These are phyloP conservation scores for Digitaria exilis DNA, from an alignment of 202 grass and related monocot species.

Conservation along the genomic window DNA sequence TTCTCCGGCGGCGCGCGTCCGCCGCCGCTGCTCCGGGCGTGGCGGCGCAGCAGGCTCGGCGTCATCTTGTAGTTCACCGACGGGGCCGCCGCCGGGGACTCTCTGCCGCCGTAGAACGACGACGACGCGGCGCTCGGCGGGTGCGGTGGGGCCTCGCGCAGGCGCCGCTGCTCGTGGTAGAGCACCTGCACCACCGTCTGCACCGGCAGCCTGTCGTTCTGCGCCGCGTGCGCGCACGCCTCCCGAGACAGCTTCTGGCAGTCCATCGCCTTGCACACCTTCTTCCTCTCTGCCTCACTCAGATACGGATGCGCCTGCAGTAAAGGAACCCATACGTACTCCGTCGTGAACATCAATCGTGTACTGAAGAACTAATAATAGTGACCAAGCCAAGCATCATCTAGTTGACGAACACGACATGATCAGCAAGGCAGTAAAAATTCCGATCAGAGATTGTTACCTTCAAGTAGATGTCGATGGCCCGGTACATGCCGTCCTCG, in stretches of 20 bases:
- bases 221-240: slow-evolving; percentile 93
- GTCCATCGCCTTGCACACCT: slow-evolving; percentile 72
- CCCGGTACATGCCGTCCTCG: slow-evolving; percentile 94
- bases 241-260: slow-evolving; percentile 87
- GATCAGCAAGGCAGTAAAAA: neutral
- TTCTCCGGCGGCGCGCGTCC: slow-evolving; percentile 44
- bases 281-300: slow-evolving; percentile 71
- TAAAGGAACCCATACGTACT: neutral
- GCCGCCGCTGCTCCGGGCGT: slow-evolving; percentile 34
- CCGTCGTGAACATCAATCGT: neutral
- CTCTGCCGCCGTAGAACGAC: slow-evolving; percentile 27
- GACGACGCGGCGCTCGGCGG: slow-evolving; percentile 36
- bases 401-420: neutral
- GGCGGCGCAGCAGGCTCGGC: slow-evolving; percentile 37
- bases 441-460: slow-evolving; percentile 21
- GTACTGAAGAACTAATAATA: neutral
- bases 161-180: slow-evolving; percentile 84
- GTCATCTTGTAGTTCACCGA: slow-evolving; percentile 39
- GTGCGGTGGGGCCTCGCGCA: slow-evolving; percentile 35
- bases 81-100: slow-evolving; percentile 65
- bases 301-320: slow-evolving; percentile 70
- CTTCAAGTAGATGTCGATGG: slow-evolving; percentile 94
- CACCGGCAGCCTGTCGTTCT: slow-evolving; percentile 83
- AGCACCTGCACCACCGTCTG: slow-evolving; percentile 89
- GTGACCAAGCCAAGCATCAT: neutral